phyloP scores from a whole-genome alignment of 2,329 filamentous ascomycete genomes.

The Hymenoscyphus linearis region DNA sequence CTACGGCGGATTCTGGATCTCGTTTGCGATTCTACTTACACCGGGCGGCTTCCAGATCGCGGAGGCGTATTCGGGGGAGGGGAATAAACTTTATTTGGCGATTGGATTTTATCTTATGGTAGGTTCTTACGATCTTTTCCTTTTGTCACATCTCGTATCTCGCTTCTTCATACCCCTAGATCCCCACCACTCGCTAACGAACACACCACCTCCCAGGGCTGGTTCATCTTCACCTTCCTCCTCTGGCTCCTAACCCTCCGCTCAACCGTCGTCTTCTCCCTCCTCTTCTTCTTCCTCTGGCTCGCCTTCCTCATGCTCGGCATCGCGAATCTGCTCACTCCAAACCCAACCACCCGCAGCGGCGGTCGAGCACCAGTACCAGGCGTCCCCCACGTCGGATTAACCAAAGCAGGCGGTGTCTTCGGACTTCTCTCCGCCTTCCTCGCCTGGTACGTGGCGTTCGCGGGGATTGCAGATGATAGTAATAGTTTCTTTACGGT shows the following conservation, averaged over 20 bases:
- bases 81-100: not conserved
- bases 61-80: not conserved
- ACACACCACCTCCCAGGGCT: slow-evolving; percentile 39
- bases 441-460: slow-evolving; percentile 80
- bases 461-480: slow-evolving; percentile 72
- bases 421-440: slow-evolving; percentile 79
- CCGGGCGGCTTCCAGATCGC: slow-evolving; percentile 29
- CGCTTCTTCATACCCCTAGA: not conserved
- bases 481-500: slow-evolving; percentile 88
- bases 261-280: slow-evolving; percentile 56
- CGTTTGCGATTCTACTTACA: slow-evolving; percentile 51
- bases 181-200: not conserved
- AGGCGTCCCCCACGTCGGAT: slow-evolving; percentile 38
- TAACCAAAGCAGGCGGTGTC: slow-evolving; percentile 67
- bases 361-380: slow-evolving; percentile 34
- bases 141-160: not conserved
- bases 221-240: slow-evolving; percentile 59
- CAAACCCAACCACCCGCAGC: slow-evolving; percentile 19
- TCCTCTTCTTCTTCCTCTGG: slow-evolving; percentile 54
- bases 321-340: slow-evolving; percentile 29
- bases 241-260: slow-evolving; percentile 52
- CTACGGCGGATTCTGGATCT: slow-evolving; percentile 59
- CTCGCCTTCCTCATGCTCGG: slow-evolving; percentile 52
- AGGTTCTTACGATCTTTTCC: not conserved
- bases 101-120: not conserved